Evolutionary conservation across 1,284 basidiomycete species (phyloP), one percentile per base, ranked within the genome.

Genomic region (Serendipita sp.): DNA sequence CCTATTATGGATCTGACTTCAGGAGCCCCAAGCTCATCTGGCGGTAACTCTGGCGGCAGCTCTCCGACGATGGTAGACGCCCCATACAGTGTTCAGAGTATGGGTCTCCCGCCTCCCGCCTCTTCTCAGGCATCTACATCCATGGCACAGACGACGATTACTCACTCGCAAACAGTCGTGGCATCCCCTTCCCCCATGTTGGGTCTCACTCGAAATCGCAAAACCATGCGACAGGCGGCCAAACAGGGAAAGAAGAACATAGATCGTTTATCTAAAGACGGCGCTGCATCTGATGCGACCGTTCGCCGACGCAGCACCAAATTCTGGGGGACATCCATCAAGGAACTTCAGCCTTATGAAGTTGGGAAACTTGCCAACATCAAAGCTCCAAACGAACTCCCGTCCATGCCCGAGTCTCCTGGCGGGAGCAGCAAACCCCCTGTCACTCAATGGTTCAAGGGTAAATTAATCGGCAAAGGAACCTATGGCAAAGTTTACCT

Each of bases 171-270:
- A 43, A 38, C 60, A 17, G n/a, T 58, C 6, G 26, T 58, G 64
- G 43, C 53, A 22, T n/a, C 66, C 49, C 29, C 65, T 62, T 43
- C 65, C 63, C 32, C 65, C 60, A 8, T 66, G 63, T 5, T 17
- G 49, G 61, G 41, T 63, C 62, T 26, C 6, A 30, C 53, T 6
- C 17, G 53, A 4, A 75, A 73, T 61, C 72, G 61, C 70, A 93
- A 94, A 74, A 94, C 91, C 4, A 99, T 99, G 68, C 84, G 96
- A 66, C 81, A 90, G 60, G 92, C 97, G 32, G 95, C 93, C 0
- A 84, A 91, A 67, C 87, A 89, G 68, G 82, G 84, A 68, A 89
- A 85, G 75, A 82, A 80, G 69, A 76, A 79, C 65, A 81, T 84
- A 60, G 83, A 87, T 69, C 78, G 82, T 53, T 80, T 77, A 10